Conservation (phyloP, 2,329 filamentous ascomycete species). For the Trichoderma sp. region DNA sequence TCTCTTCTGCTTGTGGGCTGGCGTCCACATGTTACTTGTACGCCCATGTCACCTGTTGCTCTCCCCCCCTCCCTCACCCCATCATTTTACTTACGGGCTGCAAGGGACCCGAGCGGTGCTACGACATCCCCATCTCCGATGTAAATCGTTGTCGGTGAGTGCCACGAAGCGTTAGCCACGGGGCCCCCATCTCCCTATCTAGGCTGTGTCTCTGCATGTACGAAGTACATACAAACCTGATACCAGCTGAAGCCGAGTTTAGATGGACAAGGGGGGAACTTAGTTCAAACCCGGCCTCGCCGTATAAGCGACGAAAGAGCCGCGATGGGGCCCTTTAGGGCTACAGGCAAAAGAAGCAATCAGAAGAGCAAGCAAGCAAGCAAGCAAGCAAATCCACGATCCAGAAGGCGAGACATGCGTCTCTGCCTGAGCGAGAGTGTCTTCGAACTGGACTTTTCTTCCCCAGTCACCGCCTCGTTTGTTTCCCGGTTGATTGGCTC, state of each 20-base stretch:
- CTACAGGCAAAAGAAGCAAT: background rate
- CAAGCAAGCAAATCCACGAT: background rate
- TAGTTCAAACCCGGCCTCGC: background rate
- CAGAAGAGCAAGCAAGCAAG: background rate
- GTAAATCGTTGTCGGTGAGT: slow-evolving; percentile 19
- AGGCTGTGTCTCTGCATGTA: too few relatives aligned
- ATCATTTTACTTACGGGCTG: slow-evolving; percentile 22
- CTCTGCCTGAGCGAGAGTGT: background rate
- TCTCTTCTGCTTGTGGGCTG: too few relatives aligned
- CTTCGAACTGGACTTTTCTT: background rate
- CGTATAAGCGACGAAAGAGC: slow-evolving; percentile 1
- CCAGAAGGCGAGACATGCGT: slow-evolving; percentile 1
- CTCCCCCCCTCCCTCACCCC: background rate
- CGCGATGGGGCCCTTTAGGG: background rate
- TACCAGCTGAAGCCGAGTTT: background rate
- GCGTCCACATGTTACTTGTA: background rate
- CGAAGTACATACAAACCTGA: too few relatives aligned
- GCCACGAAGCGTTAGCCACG: background rate
- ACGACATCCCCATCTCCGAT: slow-evolving; percentile 22
- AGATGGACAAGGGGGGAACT: background rate
- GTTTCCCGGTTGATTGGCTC: slow-evolving; percentile 14
- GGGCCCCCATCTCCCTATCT: background rate
- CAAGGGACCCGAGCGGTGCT: slow-evolving; percentile 22
- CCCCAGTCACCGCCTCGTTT: slow-evolving; percentile 23
- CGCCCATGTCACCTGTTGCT: slow-evolving; percentile 14